Evolutionary conservation across 2,329 filamentous ascomycete species (phyloP).

Genomic region (Talaromyces verruculosus): DNA sequence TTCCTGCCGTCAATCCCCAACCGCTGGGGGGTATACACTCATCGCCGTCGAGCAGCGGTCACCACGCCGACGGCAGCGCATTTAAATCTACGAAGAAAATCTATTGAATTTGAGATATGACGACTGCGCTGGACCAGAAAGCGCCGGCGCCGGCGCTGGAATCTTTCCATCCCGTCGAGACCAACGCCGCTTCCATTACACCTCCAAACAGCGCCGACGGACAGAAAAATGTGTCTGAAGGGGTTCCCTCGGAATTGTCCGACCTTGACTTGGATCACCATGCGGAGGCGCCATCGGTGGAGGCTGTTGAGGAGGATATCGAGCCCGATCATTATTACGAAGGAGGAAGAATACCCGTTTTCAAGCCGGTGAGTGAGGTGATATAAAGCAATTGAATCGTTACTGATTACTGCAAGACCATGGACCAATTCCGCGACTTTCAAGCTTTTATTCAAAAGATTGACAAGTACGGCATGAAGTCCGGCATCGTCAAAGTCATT

Average conservation of each 20-base stretch:
- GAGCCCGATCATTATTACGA: conserved; percentile 86
- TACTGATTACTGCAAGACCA: conserved; percentile 56
- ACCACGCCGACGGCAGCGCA: conserved; percentile 41
- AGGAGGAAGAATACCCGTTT: conserved; percentile 80
- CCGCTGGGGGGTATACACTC: conserved; percentile 40
- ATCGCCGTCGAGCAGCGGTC: conserved; percentile 48
- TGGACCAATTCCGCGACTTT: conserved; percentile 93
- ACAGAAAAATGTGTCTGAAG: conserved; percentile 46
- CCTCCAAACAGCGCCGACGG: conserved; percentile 47
- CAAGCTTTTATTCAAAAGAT: conserved; percentile 87
- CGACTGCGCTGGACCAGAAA: conserved; percentile 34
- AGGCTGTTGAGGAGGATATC: conserved; percentile 65
- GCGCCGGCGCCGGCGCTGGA: conserved; percentile 27
- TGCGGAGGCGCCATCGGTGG: conserved; percentile 27
- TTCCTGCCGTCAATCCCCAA: conserved; percentile 32
- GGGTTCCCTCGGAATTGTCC: conserved; percentile 42
- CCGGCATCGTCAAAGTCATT: conserved; percentile 93
- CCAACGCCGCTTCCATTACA: conserved; percentile 41
- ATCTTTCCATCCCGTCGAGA: conserved; percentile 28
- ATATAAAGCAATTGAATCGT: not conserved
- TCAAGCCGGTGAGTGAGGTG: conserved; percentile 69
- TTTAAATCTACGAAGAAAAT: conserved; percentile 21
- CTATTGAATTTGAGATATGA: conserved; percentile 29
- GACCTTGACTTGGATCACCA: conserved; percentile 44
- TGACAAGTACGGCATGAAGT: conserved; percentile 94